phyloP scores from a whole-genome alignment of 306 rosid genomes.

The Alnus rubra region DNA sequence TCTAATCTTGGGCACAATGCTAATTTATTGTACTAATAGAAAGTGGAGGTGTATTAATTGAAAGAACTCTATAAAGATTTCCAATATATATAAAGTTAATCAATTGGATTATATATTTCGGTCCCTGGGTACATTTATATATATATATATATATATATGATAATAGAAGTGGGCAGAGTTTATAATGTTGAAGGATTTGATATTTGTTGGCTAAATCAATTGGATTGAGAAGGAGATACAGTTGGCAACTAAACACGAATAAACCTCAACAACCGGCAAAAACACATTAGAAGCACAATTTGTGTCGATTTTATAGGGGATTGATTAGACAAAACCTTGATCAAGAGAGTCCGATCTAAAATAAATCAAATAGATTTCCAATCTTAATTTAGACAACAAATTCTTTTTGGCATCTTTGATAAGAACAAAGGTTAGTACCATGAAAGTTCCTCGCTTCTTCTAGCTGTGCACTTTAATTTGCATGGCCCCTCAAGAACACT shows the following conservation, averaged over 20 bases:
- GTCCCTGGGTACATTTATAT: too few species aligned
- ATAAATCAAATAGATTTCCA: conserved; percentile 27
- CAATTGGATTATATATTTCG: too few species aligned
- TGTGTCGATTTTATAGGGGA: conserved; percentile 12
- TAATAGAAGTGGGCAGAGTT: too few species aligned
- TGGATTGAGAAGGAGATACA: conserved; percentile 13
- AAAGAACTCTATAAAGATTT: too few species aligned
- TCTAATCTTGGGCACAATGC: too few species aligned
- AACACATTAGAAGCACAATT: conserved; percentile 18
- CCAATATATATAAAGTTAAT: too few species aligned
- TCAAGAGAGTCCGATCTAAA: conserved; percentile 30
- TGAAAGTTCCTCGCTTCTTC: too few species aligned
- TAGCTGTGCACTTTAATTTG: too few species aligned
- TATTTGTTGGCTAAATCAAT: conserved; percentile 2
- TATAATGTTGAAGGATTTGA: not conserved
- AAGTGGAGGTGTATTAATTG: too few species aligned
- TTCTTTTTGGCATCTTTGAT: conserved; percentile 22
- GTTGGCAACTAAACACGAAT: conserved; percentile 26
- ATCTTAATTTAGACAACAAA: conserved; percentile 21
- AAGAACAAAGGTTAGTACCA: conserved; percentile 6
- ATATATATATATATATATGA: too few species aligned
- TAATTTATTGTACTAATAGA: too few species aligned
- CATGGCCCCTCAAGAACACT: too few species aligned
- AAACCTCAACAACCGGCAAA: conserved; percentile 40
- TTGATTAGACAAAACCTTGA: conserved; percentile 21